These are phyloP conservation scores for Aciculoconidium aculeatum DNA, from an alignment of 805 yeast species.

Conservation along the genomic window DNA sequence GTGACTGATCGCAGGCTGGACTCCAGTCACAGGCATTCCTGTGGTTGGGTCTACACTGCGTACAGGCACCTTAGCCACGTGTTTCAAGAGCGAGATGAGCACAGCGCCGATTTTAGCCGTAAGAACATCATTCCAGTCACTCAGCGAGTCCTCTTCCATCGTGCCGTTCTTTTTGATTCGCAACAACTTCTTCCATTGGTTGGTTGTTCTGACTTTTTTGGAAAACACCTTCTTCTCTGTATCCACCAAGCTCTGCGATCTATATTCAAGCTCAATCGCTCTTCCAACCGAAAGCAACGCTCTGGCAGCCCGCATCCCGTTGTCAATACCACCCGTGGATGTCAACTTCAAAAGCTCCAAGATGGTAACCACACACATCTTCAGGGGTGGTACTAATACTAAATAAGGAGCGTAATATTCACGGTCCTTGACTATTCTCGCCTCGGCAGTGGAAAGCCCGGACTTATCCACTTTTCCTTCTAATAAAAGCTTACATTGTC, in stretches of 20 bases:
- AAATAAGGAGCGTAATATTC: conserved; percentile 72
- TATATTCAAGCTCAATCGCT: conserved; percentile 79
- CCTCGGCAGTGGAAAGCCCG: conserved; percentile 12
- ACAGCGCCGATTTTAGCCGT: conserved; percentile 74
- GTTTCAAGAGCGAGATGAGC: conserved; percentile 65
- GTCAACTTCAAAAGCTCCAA: conserved; percentile 72
- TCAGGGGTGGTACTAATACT: conserved; percentile 66
- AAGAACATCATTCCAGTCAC: conserved; percentile 18
- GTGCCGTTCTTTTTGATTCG: conserved; percentile 12
- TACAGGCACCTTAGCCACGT: conserved; percentile 78
- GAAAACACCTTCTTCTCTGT: conserved; percentile 48
- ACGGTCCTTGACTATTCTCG: conserved; percentile 36
- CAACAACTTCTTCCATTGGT: conserved; percentile 42
- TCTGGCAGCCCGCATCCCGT: conserved; percentile 80
- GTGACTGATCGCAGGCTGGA: conserved; percentile 88
- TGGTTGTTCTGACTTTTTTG: conserved; percentile 38
- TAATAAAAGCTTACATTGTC: conserved; percentile 44
- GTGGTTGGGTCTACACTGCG: conserved; percentile 78
- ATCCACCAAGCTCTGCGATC: conserved; percentile 58
- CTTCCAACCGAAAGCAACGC: conserved; percentile 78
- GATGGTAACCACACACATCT: conserved; percentile 78
- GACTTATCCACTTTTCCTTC: conserved; percentile 15
- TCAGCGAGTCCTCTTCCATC: conserved; percentile 8
- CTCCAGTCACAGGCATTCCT: conserved; percentile 56
- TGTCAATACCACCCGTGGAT: conserved; percentile 67